phyloP scores from a whole-genome alignment of 768 basidiomycete genomes.

The Mycena epipterygia region DNA sequence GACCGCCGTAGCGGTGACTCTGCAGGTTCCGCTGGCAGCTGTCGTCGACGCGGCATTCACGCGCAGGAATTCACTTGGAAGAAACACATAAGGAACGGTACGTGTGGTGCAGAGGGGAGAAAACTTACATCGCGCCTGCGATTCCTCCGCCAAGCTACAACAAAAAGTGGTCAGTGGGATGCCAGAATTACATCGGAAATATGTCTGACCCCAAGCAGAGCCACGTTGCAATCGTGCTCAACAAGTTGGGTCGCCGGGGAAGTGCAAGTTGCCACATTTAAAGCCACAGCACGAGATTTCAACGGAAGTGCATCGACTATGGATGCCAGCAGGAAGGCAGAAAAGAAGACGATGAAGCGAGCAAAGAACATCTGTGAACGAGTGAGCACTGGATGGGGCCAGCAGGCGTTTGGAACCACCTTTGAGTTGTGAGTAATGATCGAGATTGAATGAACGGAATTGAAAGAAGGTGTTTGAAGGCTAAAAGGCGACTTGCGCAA shows the following conservation, averaged over 20 bases:
- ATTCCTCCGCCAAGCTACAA: slow-evolving; percentile 38
- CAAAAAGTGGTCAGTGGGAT: not conserved
- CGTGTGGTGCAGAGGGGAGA: not conserved
- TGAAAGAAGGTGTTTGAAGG: slow-evolving; percentile 33
- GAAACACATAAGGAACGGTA: not conserved
- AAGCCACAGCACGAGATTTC: slow-evolving; percentile 21
- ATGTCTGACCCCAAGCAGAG: slow-evolving; percentile 36
- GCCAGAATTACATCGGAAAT: not conserved
- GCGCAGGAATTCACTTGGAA: slow-evolving; percentile 35
- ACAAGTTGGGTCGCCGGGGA: slow-evolving; percentile 34
- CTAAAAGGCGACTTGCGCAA: slow-evolving; percentile 36
- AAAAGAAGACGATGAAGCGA: slow-evolving; percentile 29
- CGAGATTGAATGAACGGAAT: slow-evolving; percentile 25
- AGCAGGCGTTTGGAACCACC: not conserved
- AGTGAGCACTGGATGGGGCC: not conserved
- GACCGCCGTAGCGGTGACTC: slow-evolving; percentile 38
- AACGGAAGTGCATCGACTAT: slow-evolving; percentile 32
- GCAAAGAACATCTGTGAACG: slow-evolving; percentile 32
- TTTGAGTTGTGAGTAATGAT: slow-evolving; percentile 1
- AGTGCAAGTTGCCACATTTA: slow-evolving; percentile 38
- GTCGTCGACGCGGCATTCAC: slow-evolving; percentile 30
- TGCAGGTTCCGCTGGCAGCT: slow-evolving; percentile 38
- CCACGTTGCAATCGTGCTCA: slow-evolving; percentile 38
- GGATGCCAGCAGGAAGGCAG: slow-evolving; percentile 21
- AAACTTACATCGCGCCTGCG: slow-evolving; percentile 35